Evolutionary conservation across 495 filamentous ascomycete species (phyloP), one percentile per base, ranked within the genome.

Genomic region (Haplographium delicatum): DNA sequence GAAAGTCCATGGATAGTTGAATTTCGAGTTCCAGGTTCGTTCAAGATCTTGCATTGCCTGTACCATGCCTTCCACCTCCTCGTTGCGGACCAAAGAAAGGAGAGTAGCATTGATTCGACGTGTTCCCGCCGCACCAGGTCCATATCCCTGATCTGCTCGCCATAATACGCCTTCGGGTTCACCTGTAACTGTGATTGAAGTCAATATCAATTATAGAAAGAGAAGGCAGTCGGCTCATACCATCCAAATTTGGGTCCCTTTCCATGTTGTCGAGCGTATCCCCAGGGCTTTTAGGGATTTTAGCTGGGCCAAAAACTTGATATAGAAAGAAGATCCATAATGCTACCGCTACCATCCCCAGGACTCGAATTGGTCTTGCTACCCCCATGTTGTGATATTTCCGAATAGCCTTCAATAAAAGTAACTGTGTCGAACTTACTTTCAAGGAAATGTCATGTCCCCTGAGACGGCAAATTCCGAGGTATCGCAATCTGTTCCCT

Each of bases 1-100:
- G 69, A 99, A 97, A 39, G 89, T 96, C 85, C 93, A 99, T 13
- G 94, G 94, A 67, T 97, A 99, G 70, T 99, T 97, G 77, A 97
- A 99, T 64, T 97, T 99, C 72, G 80, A 75, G 64, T 99, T 99
- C 88, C 89, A 99, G 6, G 91, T 96, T 53, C 88, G 70, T 68
- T 99, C 94, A 44, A 97, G 73, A 64, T 97, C 91, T 34, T 69
- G 68, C 85, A 99, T 99, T 5, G 87, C 83, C 58, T 82, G 78
- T 22, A 99, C 66, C 75, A 97, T 83, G 11, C 84, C 87, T 20
- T 81, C 65, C 7, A 96, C 62, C 70, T 99, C 94, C 57, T 85
- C 80, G 60, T 99, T 97, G 44, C 94, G 83, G 31, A 97, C 94
- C 18, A 99, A 76, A n/a, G 88, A 81, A 54, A 99, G 78, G 46